Base-by-base conservation (phyloP, 768 basidiomycete species). In the Psilocybe cyanescens region DNA sequence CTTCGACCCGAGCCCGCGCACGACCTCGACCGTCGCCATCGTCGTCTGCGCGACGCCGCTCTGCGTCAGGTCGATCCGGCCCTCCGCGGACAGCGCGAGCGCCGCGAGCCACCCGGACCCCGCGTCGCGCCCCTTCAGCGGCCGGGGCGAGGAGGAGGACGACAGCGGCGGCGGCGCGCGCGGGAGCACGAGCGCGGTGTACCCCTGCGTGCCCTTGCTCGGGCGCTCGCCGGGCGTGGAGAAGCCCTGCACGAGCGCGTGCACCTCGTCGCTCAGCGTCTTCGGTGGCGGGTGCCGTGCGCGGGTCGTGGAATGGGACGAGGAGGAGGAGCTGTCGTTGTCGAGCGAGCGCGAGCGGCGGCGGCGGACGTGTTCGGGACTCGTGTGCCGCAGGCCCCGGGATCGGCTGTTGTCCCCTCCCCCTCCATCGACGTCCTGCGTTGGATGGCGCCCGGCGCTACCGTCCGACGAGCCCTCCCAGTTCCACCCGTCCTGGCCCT, bases 11-110 rank as follows among this genome's bases (percentile, higher is more conserved):
- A 86, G 70, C 4, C 91, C 91, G 39, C 81, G 79, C 16, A 91
- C 85, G 33, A 93, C 84, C 68, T 93, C 91, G 45, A 97, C 86
- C 54, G 87, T 93, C 14, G 91, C 90, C 94, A 97, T 96, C 4
- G 91, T 94, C 5, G 88, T 89, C 71, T 93, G 91, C 6, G 94
- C 94, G 9, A 93, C 76, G 3, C 94, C 93, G 16, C 87, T 83
- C 9, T 83, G 81, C 1, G 91, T 88, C 46, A 94, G 77, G 73
- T 97, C 92, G 14, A 95, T 75, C 51, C 80, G 83, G 2, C 87
- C 83, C 53, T 83, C 77, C 4, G 66, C 71, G 14, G 52, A 54
- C 3, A 59, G 44, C 60, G 56, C 33, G 49, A 35, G 61, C 30
- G 39, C 54, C 63, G 35, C 37, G 19, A 37, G 45, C 50, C 11